Conservation (phyloP, 768 basidiomycete species). For the Phanerochaete sordida region DNA sequence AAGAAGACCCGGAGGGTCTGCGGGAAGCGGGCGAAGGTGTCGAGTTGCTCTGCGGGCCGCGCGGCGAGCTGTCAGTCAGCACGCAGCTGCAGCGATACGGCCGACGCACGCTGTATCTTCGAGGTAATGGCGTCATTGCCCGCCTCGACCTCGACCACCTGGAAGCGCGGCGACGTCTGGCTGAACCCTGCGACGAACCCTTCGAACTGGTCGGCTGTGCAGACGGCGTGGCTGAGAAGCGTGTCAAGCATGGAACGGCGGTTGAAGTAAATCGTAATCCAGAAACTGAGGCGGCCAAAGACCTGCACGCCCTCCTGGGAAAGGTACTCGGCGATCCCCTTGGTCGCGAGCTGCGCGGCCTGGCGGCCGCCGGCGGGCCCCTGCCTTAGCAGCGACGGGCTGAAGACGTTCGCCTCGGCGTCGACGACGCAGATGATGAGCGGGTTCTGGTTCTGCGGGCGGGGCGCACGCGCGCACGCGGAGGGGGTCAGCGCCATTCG, state of each 20-base stretch:
- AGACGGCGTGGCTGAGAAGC: slow-evolving; percentile 50
- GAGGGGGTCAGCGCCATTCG: background rate
- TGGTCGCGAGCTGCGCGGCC: slow-evolving; percentile 61
- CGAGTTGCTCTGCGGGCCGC: slow-evolving; percentile 53
- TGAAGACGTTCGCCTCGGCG: slow-evolving; percentile 68
- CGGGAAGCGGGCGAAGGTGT: slow-evolving; percentile 67
- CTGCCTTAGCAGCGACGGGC: slow-evolving; percentile 51
- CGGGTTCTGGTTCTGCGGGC: slow-evolving; percentile 53
- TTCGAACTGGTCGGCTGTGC: slow-evolving; percentile 63
- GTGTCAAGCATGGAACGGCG: slow-evolving; percentile 49
- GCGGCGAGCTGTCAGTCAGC: background rate
- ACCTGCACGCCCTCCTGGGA: slow-evolving; percentile 57
- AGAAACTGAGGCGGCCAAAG: slow-evolving; percentile 67
- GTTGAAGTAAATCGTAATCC: slow-evolving; percentile 73
- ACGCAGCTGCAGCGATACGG: background rate
- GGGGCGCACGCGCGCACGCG: background rate
- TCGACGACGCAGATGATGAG: slow-evolving; percentile 75
- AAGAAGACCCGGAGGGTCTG: slow-evolving; percentile 75
- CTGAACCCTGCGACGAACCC: slow-evolving; percentile 63
- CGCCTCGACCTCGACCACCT: slow-evolving; percentile 64
- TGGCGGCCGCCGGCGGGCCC: slow-evolving; percentile 63
- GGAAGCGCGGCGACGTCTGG: slow-evolving; percentile 69
- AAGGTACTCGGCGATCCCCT: slow-evolving; percentile 65
- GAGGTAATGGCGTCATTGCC: slow-evolving; percentile 56
- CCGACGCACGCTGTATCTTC: slow-evolving; percentile 63